These are phyloP conservation scores for Verticillium alfalfae DNA, from an alignment of 2,329 filamentous ascomycete species.

Conservation along the genomic window DNA sequence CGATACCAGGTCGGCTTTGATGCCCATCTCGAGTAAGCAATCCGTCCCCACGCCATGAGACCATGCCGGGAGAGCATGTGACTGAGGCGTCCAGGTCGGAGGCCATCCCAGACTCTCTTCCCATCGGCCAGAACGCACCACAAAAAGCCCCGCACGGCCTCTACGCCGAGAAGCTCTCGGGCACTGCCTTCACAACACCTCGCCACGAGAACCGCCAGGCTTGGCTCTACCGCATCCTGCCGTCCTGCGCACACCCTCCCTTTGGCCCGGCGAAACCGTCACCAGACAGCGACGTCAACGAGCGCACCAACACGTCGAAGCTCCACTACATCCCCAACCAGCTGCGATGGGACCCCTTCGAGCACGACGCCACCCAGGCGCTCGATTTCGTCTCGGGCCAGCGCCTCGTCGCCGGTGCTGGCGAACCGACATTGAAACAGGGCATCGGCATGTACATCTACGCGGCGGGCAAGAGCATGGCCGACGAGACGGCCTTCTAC, in stretches of 20 bases:
- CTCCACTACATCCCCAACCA: constrained; percentile 76
- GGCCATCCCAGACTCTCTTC: constrained; percentile 68
- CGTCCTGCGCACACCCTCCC: constrained; percentile 55
- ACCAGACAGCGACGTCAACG: neutral
- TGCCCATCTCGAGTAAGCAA: constrained; percentile 66
- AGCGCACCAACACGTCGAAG: constrained; percentile 26
- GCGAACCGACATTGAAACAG: constrained; percentile 72
- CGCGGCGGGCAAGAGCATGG: constrained; percentile 74
- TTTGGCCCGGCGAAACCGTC: constrained; percentile 37
- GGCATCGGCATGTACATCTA: constrained; percentile 79
- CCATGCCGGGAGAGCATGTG: neutral
- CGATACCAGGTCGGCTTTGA: constrained; percentile 74
- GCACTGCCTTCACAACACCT: constrained; percentile 66
- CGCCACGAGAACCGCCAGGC: constrained; percentile 64
- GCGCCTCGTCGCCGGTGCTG: constrained; percentile 70
- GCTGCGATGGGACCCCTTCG: constrained; percentile 73
- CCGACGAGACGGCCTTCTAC: constrained; percentile 70
- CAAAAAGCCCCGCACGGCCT: constrained; percentile 75
- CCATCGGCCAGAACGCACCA: constrained; percentile 72
- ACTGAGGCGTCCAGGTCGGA: constrained; percentile 52
- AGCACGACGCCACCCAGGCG: constrained; percentile 53
- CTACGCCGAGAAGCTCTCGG: constrained; percentile 75
- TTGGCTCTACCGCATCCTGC: constrained; percentile 67
- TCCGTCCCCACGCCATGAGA: neutral
- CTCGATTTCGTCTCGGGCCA: constrained; percentile 52